Base-by-base conservation (phyloP, 2,329 filamentous ascomycete species). In the Scytalidium sp. region DNA sequence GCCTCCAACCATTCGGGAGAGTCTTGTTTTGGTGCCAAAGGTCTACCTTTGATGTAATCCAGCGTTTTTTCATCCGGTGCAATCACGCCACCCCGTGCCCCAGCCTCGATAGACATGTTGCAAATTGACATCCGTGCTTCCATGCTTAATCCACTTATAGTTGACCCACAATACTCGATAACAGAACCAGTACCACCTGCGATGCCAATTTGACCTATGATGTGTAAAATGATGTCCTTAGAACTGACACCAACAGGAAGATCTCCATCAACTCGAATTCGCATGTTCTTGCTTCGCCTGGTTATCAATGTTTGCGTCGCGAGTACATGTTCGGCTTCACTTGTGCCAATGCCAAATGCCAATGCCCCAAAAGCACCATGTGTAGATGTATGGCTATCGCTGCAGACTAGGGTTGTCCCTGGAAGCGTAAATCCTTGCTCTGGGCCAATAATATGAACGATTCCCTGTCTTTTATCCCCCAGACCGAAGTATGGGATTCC, bases 51-150 rank as follows among this genome's bases (percentile, higher is more conserved):
- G 64, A 97, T 85, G 67, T 97, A 97, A 59, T 95, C 89, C 61
- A 96, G 95, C 23, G 92, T 97, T 50, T 76, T 88, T 64, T 96
- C 85, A 63, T 97, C 92, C 5, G 92, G 92, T 4, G 92, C 92
- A 49, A 97, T 85, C 90, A 97, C 94, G 56, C 92, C 92, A 51
- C 91, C 91, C 71, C 92, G 81, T 45, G 92, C 92, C 70, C 92
- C 92, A 58, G 79, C 92, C 76, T 97, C 92, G 59, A 97, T 96
- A 11, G 90, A 90, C 92, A 97, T 97, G 77, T 97, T 97, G 78
- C 92, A 97, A 68, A 97, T 94, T 56, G 90, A 96, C 92, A 97
- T 97, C 60, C 92, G 85, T 32, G 92, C 92, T 72, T 97, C 92
- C 81, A 97, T 95, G 71, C 88, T 94, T 61, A 97, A 76, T 52